Evolutionary conservation across 805 yeast species (phyloP), one percentile per base, ranked within the genome.

Genomic region (Candida schatavii): DNA sequence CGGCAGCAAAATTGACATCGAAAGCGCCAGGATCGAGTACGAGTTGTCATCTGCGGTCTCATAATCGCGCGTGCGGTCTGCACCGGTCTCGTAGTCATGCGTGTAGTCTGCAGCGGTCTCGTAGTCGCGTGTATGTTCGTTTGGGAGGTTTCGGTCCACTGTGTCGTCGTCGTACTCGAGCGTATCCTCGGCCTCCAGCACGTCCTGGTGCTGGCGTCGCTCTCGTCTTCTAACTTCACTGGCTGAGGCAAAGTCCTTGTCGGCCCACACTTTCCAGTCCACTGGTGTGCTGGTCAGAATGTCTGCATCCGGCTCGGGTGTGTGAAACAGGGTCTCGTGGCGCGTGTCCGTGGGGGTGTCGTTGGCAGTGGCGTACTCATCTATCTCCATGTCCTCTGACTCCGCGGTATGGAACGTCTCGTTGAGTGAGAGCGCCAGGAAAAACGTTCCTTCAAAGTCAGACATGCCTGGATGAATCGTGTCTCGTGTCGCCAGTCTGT

Each of bases 1-100:
- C 2, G 74, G 75, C 35, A 66, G 64, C 9, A 64, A 48, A 7
- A 62, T 48, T 7, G 47, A 44, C 7, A 53, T 40, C 18, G 54
- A 43, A 38, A 45, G n/a, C 7, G 30, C 39, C 11, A 31, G 26
- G 15, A 36, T 20, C 41, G 10, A 39, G 43, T 19, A 19, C 28
- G 17, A 10, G 17, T 18, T 32, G 19, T 13, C 31, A 13, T 19
- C 20, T 17, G 19, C 23, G 26, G 26, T 31, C 29, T 32, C 38
- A 22, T 14, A 35, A 18, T 31, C 35, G 35, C 15, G 10, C 13
- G 35, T 31, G 9, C 18, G 13, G 20, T 17, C 10, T 13, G 30
- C 20, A n/a, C n/a, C 23, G 26, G 26, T 31, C 29, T 32, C 38
- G 35, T 14, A 35, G 25, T 31, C 35, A 18, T 29, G 32, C n/a